Evolutionary conservation across 2,329 filamentous ascomycete genomes (phyloP), one percentile per base, ranked within the genome.

Genomic region (Eutypa lata): DNA sequence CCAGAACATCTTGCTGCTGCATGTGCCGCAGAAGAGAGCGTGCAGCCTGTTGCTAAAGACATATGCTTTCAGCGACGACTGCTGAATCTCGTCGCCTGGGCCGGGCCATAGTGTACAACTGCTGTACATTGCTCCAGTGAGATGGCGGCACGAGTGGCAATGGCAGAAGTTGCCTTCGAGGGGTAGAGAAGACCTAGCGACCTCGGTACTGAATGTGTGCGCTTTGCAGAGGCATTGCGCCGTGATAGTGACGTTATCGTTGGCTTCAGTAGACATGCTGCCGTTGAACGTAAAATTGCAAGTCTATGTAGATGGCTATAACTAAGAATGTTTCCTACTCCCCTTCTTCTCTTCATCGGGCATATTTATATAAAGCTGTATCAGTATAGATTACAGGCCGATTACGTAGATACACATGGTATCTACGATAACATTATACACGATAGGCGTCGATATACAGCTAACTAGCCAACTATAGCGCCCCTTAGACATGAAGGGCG

Each of bases 81-180:
- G 45, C 40, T 63, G 57, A 47, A 73, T 65, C 7, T 68, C 62
- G 19, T 62, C 55, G 7, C 54, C 54, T 44, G 64, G 58, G 38
- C 68, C 67, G 3, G 69, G 72, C 76, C 76, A 79, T 2, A 51
- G 31, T 1, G 64, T 49, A n/a, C 63, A 62, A 21, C 61, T 63
- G 19, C 63, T 68, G 63, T 76, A 75, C 21, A 78, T 62, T 5
- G 62, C 70, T 21, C 78, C 78, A 0, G 73, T 75, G 2, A 66
- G 35, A 51, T 74, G 76, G 1, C 78, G 72, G 59, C 79, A 81
- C 2, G 77, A 79, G 18, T 64, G 65, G 66, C 78, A 81, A 65
- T 81, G 78, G 58, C 79, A 81, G 51, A 65, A 67, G 6, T 62
- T 61, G 0, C 67, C 73, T 40, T 64, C 53, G 0, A 82, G 65